Conservation (phyloP, 148 eudicot genomes). For the Nepenthes gracilis region DNA sequence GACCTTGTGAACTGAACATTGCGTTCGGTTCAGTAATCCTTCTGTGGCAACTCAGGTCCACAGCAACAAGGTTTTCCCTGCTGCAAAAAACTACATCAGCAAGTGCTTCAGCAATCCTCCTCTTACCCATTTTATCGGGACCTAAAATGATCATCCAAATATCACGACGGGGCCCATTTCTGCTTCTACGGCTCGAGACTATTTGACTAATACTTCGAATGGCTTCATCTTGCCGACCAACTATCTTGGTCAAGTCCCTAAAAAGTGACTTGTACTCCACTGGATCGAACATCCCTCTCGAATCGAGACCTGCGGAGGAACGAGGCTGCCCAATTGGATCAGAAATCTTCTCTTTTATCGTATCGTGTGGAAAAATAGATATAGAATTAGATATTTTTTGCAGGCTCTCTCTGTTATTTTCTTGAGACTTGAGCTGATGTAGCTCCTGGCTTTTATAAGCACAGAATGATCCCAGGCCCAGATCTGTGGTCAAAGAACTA, state of each 20-base stretch:
- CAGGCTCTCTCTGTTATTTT: slow-evolving; percentile 9
- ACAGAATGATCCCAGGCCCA: slow-evolving; percentile 55
- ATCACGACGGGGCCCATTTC: slow-evolving; percentile 22
- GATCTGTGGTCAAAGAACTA: slow-evolving; percentile 60
- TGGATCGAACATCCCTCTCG: slow-evolving; percentile 17
- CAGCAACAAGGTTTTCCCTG: slow-evolving; percentile 37
- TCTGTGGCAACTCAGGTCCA: slow-evolving; percentile 45
- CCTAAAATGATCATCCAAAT: slow-evolving; percentile 67
- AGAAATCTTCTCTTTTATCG: slow-evolving; percentile 13
- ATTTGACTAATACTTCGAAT: slow-evolving; percentile 21
- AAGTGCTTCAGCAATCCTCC: slow-evolving; percentile 44
- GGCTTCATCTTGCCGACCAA: slow-evolving; percentile 49
- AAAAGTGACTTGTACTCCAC: slow-evolving; percentile 45
- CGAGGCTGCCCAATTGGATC: slow-evolving; percentile 10
- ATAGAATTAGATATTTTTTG: slow-evolving; percentile 12
- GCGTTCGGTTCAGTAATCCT: slow-evolving; percentile 21
- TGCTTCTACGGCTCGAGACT: slow-evolving; percentile 32
- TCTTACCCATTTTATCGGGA: slow-evolving; percentile 64
- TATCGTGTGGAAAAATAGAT: slow-evolving; percentile 10
- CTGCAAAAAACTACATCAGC: slow-evolving; percentile 63
- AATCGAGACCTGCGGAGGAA: slow-evolving; percentile 1
- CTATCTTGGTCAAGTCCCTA: slow-evolving; percentile 31
- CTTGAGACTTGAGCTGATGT: slow-evolving; percentile 12
- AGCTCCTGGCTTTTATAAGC: slow-evolving; percentile 18
- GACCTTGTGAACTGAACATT: slow-evolving; percentile 22